Base-by-base conservation (phyloP, 805 yeast genomes). In the Cyberlindnera galapagoensis region DNA sequence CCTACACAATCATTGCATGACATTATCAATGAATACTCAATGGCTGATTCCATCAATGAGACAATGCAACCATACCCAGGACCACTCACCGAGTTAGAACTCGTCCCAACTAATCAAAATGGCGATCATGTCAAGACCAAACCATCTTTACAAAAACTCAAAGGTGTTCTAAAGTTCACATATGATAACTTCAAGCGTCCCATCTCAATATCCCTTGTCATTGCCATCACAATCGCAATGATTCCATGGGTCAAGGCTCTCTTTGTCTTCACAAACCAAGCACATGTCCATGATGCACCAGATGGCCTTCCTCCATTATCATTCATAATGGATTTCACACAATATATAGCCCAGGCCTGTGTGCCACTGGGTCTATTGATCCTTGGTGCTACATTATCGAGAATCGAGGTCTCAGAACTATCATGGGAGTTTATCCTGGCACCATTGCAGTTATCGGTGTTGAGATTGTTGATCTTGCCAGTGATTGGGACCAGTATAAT, bases 301-400 rank as follows among this genome's bases (percentile, higher is more conserved):
- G 98, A 90, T 57, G 64, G 67, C 1, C 66, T 67, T 38, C 97
- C 98, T 0, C 88, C 95, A 4, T 63, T 90, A 26, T 82, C 88
- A 11, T 90, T 90, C 43, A 43, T 90, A 5, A 82, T 90, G 73
- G 96, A 90, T 52, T 75, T 76, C 39, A 64, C 88, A 2, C 52
- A 71, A 8, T 92, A 88, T 52, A 62, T 92, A 4, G 95, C 95
- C 1, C 75, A 77, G 3, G 95, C 97, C 0, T 77, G 85, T 26
- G 97, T 90, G 21, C 97, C 97, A 3, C 61, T 86, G 34, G 98
- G 97, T 5, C 64, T 90, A 38, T 55, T 86, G 31, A 54, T 92
- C 30, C 57, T 92, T 17, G 98, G 98, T 2, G 95, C 90, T 4
- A 87, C 96, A 6, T 74, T 90, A 28, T 82, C 96, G 2, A 62